Conservation (phyloP, 2,329 filamentous ascomycete genomes). For the Fusarium sp. region DNA sequence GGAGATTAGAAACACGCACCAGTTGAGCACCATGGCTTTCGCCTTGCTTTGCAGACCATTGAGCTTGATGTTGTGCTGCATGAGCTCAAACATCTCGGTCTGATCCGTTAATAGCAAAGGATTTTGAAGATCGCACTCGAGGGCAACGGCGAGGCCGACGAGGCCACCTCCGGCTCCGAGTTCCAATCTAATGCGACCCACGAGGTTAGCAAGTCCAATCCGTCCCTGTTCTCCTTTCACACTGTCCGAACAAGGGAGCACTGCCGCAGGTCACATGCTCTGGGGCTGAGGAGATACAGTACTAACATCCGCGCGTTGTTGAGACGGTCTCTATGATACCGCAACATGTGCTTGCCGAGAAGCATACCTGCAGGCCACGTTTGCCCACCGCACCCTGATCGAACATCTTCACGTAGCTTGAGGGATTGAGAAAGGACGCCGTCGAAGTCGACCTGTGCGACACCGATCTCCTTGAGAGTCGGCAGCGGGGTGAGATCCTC, state of each 20-base stretch:
- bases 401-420: conserved; percentile 85
- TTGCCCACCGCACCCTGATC: conserved; percentile 90
- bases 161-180: conserved; percentile 92
- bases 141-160: conserved; percentile 75
- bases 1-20: conserved; percentile 63
- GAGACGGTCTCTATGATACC: conserved; percentile 75
- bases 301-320: conserved; percentile 76
- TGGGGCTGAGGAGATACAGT: conserved; percentile 14
- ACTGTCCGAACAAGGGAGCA: conserved; percentile 15
- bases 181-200: conserved; percentile 74
- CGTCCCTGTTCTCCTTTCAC: conserved; percentile 9
- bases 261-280: conserved; percentile 23
- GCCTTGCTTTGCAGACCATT: conserved; percentile 77
- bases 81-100: conserved; percentile 83
- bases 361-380: conserved; percentile 96
- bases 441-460: conserved; percentile 73
- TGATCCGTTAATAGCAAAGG: conserved; percentile 89
- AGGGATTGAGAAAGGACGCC: conserved; percentile 78
- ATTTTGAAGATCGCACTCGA: conserved; percentile 64
- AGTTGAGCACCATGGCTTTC: conserved; percentile 80
- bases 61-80: conserved; percentile 87
- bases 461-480: conserved; percentile 66
- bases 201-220: conserved; percentile 38
- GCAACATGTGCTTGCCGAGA: conserved; percentile 86
- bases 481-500: conserved; percentile 71